Percentiles rank a stretch among this genome's conserved stretches.
Conservation (phyloP, 129 eudicot genomes). For the Arctium lappa region DNA sequence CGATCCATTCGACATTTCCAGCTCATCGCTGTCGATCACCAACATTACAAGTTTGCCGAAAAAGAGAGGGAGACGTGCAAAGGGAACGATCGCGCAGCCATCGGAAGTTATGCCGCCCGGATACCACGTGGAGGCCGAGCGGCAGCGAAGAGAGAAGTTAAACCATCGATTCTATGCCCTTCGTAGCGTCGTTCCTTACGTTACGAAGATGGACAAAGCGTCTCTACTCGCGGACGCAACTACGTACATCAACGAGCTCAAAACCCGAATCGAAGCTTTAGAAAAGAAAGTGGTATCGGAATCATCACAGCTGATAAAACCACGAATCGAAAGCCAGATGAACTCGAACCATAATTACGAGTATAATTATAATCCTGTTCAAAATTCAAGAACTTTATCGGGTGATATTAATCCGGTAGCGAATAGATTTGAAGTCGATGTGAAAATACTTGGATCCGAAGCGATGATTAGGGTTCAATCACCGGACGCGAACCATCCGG, state of each 20-base stretch:
- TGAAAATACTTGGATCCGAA: constrained; percentile 43
- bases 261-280: constrained; percentile 30
- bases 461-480: constrained; percentile 51
- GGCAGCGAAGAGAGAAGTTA: constrained; percentile 57
- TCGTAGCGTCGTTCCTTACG: constrained; percentile 55
- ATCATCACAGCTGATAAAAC: not conserved
- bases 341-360: not conserved
- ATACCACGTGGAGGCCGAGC: constrained; percentile 53
- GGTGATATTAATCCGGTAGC: not conserved
- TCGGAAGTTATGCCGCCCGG: not conserved
- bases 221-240: constrained; percentile 56
- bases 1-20: constrained; percentile 21
- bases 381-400: not conserved
- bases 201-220: constrained; percentile 67
- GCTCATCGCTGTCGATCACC: constrained; percentile 16
- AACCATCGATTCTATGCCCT: constrained; percentile 55
- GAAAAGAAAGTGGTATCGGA: constrained; percentile 16
- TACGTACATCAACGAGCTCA: constrained; percentile 55
- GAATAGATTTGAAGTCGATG: constrained; percentile 37
- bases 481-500: constrained; percentile 32
- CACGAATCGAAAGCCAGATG: constrained; percentile 18
- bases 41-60: not conserved
- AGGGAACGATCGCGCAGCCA: constrained; percentile 13
- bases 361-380: not conserved
- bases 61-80: constrained; percentile 35